phyloP scores from a whole-genome alignment of 768 basidiomycete species.

The Boletales sp. region DNA sequence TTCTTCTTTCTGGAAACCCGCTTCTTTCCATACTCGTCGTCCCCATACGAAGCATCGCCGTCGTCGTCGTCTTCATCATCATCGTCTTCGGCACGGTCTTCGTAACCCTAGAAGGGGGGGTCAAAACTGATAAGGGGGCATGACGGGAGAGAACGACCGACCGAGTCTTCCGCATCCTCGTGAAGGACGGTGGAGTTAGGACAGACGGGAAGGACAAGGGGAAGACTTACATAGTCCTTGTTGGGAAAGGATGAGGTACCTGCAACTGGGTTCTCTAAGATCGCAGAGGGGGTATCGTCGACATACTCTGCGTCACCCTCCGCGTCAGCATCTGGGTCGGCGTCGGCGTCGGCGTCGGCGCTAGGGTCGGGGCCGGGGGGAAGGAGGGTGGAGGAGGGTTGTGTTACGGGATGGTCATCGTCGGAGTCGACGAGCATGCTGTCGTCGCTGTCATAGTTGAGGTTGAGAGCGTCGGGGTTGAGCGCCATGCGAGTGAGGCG shows the following conservation, averaged over 20 bases:
- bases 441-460: constrained; percentile 51
- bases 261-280: constrained; percentile 34
- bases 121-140: constrained; percentile 14
- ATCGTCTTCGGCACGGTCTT: constrained; percentile 48
- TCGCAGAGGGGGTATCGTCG: constrained; percentile 35
- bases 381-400: constrained; percentile 14
- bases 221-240: constrained; percentile 57
- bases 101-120: constrained; percentile 51
- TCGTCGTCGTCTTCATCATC: constrained; percentile 63
- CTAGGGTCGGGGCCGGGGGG: constrained; percentile 30
- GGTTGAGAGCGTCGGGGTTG: constrained; percentile 44
- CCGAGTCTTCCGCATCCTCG: constrained; percentile 33
- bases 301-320: constrained; percentile 43
- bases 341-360: constrained; percentile 48
- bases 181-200: not conserved
- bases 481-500: constrained; percentile 32
- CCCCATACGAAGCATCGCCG: constrained; percentile 75
- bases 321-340: constrained; percentile 36
- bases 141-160: constrained; percentile 15
- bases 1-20: constrained; percentile 69
- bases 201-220: constrained; percentile 4
- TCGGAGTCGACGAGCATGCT: constrained; percentile 75
- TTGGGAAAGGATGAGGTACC: constrained; percentile 44
- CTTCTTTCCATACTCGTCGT: constrained; percentile 73
- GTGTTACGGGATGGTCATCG: constrained; percentile 29